Conservation (phyloP, 441 rosid genomes). For the Mallotus repandus region DNA sequence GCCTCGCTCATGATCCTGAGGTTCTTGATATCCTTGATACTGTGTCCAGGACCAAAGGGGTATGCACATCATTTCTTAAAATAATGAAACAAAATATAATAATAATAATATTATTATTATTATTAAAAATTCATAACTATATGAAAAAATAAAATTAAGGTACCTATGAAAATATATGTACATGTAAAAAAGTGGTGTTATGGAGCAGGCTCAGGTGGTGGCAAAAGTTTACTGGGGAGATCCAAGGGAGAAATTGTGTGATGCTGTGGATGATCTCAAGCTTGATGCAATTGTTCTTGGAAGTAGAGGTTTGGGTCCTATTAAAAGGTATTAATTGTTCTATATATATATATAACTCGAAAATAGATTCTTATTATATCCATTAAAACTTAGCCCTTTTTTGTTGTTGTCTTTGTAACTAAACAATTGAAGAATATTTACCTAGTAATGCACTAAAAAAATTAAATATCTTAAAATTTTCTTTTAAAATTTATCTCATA, state of each 20-base stretch:
- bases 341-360: too few relatives aligned
- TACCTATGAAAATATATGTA: neutral
- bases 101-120: too few relatives aligned
- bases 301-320: conserved; percentile 46
- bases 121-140: too few relatives aligned
- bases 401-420: too few relatives aligned
- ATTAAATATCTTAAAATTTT: too few relatives aligned
- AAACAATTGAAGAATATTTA: too few relatives aligned
- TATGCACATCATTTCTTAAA: neutral
- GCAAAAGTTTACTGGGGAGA: conserved; percentile 60
- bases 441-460: too few relatives aligned
- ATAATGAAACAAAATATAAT: too few relatives aligned
- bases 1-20: conserved; percentile 37
- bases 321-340: conserved; percentile 35
- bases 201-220: conserved; percentile 41
- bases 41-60: conserved; percentile 43
- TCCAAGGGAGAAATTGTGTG: conserved; percentile 49
- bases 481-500: too few relatives aligned
- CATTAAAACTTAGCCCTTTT: too few relatives aligned
- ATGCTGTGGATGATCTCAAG: conserved; percentile 43
- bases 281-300: conserved; percentile 45
- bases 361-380: too few relatives aligned
- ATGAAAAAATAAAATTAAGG: too few relatives aligned
- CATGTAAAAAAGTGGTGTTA: neutral
- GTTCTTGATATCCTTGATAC: conserved; percentile 41